Conservation (phyloP, 2,329 filamentous ascomycete genomes). For the Epichloe festucae region DNA sequence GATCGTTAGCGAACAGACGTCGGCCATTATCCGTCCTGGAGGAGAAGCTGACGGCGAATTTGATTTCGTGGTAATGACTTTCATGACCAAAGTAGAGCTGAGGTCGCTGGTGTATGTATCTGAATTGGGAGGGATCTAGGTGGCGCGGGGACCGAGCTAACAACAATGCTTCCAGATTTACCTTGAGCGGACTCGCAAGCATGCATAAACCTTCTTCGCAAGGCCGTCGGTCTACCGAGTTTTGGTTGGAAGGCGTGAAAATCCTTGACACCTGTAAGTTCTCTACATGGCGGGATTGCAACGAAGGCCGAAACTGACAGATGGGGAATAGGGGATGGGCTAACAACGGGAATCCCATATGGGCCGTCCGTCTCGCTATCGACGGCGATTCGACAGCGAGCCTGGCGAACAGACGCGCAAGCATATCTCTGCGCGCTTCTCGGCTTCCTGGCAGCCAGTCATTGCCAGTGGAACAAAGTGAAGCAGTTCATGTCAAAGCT, state of each 20-base stretch:
- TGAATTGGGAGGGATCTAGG: background rate
- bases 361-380: constrained; percentile 38
- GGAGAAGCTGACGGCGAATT: constrained; percentile 30
- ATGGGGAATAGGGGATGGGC: constrained; percentile 19
- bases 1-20: constrained; percentile 45
- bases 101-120: constrained; percentile 38
- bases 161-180: constrained; percentile 27
- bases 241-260: constrained; percentile 30
- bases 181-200: constrained; percentile 38
- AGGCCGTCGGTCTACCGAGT: constrained; percentile 23
- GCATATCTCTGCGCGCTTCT: constrained; percentile 61
- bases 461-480: constrained; percentile 57
- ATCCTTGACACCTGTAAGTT: constrained; percentile 35
- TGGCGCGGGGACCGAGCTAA: constrained; percentile 7
- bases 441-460: constrained; percentile 55
- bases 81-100: constrained; percentile 47
- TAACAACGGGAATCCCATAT: constrained; percentile 23
- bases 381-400: constrained; percentile 42
- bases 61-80: constrained; percentile 47
- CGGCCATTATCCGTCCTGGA: constrained; percentile 33
- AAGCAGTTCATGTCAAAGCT: constrained; percentile 43
- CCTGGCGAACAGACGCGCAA: constrained; percentile 53
- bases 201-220: constrained; percentile 24
- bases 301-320: background rate
- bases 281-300: background rate